Conservation (phyloP, 2,329 filamentous ascomycete species). For the Apiospora kogelbergensis region DNA sequence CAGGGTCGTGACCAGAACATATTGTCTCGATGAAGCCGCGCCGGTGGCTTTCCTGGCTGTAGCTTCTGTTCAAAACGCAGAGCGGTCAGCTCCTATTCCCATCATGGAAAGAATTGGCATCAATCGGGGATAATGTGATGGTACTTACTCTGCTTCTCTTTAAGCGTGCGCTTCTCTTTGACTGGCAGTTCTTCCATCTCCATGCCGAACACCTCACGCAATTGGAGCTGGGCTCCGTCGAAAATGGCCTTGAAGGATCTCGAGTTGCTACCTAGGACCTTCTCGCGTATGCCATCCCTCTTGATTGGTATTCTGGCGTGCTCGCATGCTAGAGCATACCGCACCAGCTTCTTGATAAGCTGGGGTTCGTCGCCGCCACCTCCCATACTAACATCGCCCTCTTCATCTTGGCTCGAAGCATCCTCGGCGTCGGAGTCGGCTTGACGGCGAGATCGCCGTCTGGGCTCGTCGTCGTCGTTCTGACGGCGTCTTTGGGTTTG, state of each 20-base stretch:
- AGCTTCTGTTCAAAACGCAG: constrained; percentile 30
- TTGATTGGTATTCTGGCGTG: constrained; percentile 60
- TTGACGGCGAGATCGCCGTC: constrained; percentile 23
- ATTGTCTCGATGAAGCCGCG: constrained; percentile 64
- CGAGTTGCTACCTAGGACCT: constrained; percentile 70
- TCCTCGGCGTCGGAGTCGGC: constrained; percentile 37
- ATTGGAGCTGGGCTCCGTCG: constrained; percentile 68
- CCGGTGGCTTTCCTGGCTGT: constrained; percentile 41
- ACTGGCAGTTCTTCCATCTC: constrained; percentile 80
- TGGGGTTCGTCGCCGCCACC: constrained; percentile 45
- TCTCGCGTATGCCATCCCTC: constrained; percentile 62
- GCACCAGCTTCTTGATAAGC: constrained; percentile 65
- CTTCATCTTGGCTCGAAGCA: constrained; percentile 21
- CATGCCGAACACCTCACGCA: constrained; percentile 84
- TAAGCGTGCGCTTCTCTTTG: constrained; percentile 77
- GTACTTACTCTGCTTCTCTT: constrained; percentile 70
- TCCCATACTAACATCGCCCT: constrained; percentile 24
- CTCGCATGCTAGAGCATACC: constrained; percentile 67
- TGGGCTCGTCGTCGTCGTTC: constrained; percentile 36
- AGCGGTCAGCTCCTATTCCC: neutral
- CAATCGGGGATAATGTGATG: neutral
- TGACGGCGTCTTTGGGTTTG: constrained; percentile 31
- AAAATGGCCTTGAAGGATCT: constrained; percentile 78
- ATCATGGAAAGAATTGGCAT: neutral
- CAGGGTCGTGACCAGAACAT: constrained; percentile 74